Conservation (phyloP, 73 alveolate genomes). For the Blepharisma japonicum region DNA sequence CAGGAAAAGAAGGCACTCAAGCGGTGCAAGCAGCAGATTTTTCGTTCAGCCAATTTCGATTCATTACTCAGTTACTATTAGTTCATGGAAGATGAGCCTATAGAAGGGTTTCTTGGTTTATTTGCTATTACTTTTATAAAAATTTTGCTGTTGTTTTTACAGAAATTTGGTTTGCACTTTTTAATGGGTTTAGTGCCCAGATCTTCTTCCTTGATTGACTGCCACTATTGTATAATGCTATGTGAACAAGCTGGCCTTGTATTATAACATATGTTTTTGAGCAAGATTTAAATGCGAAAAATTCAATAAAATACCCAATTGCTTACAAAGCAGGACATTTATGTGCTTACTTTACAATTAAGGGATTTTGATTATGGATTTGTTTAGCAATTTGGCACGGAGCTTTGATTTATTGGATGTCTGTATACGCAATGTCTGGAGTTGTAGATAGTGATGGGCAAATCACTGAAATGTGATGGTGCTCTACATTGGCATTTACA, state of each 20-base stretch:
- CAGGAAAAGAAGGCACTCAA: slow-evolving; percentile 88
- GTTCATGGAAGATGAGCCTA: slow-evolving; percentile 96
- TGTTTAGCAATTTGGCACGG: slow-evolving; percentile 75
- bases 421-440: slow-evolving; percentile 46
- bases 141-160: slow-evolving; percentile 88
- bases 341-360: slow-evolving; percentile 62
- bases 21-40: slow-evolving; percentile 93
- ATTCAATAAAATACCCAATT: slow-evolving; percentile 61
- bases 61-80: slow-evolving; percentile 76
- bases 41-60: slow-evolving; percentile 85
- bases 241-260: slow-evolving; percentile 92
- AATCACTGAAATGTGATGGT: not conserved
- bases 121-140: slow-evolving; percentile 94
- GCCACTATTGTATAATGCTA: slow-evolving; percentile 89
- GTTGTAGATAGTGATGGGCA: slow-evolving; percentile 43
- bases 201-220: slow-evolving; percentile 95
- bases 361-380: slow-evolving; percentile 80
- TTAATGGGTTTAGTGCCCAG: slow-evolving; percentile 91
- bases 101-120: slow-evolving; percentile 84
- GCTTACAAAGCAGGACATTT: slow-evolving; percentile 79
- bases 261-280: slow-evolving; percentile 75
- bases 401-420: slow-evolving; percentile 60
- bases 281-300: slow-evolving; percentile 67
- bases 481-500: slow-evolving; percentile 3
- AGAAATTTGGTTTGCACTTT: slow-evolving; percentile 86